These are phyloP conservation scores for Lachnellula willkommii DNA, from an alignment of 2,329 filamentous ascomycete species.

Conservation along the genomic window DNA sequence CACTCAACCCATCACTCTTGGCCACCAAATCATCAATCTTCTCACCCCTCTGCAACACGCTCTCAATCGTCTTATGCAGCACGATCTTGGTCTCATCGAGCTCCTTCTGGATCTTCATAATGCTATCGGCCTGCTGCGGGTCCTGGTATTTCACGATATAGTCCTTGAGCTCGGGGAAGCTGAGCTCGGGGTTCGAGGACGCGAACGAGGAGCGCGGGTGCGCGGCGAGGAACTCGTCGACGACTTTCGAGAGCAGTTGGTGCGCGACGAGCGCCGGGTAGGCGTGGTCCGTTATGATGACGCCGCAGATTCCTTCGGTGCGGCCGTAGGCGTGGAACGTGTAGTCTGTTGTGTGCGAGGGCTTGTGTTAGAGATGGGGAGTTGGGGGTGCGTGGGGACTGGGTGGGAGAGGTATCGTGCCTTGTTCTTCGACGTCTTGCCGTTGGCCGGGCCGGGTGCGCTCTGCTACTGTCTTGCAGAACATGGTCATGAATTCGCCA, in stretches of 20 bases:
- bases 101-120: slow-evolving; percentile 93
- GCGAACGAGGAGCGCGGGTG: slow-evolving; percentile 67
- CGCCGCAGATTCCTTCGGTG: slow-evolving; percentile 67
- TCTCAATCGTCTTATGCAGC: slow-evolving; percentile 94
- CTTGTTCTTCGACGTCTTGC: slow-evolving; percentile 80
- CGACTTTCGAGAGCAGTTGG: slow-evolving; percentile 76
- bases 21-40: slow-evolving; percentile 92
- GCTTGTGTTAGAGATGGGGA: not conserved
- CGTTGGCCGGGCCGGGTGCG: slow-evolving; percentile 74
- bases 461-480: slow-evolving; percentile 82
- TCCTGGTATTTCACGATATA: slow-evolving; percentile 65
- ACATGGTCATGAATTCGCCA: slow-evolving; percentile 72
- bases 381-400: not conserved
- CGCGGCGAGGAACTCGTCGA: slow-evolving; percentile 78
- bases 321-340: slow-evolving; percentile 74
- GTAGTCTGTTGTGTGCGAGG: slow-evolving; percentile 45
- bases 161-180: slow-evolving; percentile 71
- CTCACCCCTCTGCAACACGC: slow-evolving; percentile 81
- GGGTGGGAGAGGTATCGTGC: slow-evolving; percentile 36
- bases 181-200: slow-evolving; percentile 47
- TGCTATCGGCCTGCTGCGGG: slow-evolving; percentile 81
- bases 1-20: slow-evolving; percentile 86
- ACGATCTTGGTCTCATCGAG: slow-evolving; percentile 97
- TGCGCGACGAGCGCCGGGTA: slow-evolving; percentile 78
- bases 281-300: slow-evolving; percentile 71